phyloP scores from a whole-genome alignment of 805 yeast species.

The Candida odintsovae region DNA sequence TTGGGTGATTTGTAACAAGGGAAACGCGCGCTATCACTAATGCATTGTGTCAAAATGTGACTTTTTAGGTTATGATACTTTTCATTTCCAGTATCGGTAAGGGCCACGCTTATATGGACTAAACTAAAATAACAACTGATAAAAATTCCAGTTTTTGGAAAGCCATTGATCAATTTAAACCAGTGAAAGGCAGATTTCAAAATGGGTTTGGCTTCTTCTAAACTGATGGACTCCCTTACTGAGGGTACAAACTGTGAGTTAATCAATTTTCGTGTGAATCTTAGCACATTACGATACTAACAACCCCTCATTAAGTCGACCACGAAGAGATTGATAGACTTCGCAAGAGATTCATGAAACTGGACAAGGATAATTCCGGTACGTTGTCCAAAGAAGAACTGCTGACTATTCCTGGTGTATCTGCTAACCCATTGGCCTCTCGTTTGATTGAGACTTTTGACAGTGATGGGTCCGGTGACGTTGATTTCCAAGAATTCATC shows the following conservation, averaged over 20 bases:
- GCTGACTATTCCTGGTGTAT: slow-evolving; percentile 86
- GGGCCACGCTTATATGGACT: too few species aligned
- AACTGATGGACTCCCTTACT: slow-evolving; percentile 58
- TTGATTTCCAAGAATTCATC: slow-evolving; percentile 94
- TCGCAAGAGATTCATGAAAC: slow-evolving; percentile 88
- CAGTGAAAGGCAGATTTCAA: neutral
- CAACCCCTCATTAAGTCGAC: slow-evolving; percentile 50
- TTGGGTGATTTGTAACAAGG: too few species aligned
- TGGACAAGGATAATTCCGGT: slow-evolving; percentile 90
- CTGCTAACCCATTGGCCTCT: slow-evolving; percentile 82
- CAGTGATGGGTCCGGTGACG: slow-evolving; percentile 85
- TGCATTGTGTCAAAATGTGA: too few species aligned
- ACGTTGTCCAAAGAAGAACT: slow-evolving; percentile 89
- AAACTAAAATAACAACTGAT: neutral
- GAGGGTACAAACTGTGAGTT: slow-evolving; percentile 72
- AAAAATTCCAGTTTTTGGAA: neutral
- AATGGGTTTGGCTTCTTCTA: slow-evolving; percentile 58
- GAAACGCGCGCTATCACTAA: too few species aligned
- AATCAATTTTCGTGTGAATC: neutral
- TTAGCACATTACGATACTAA: neutral
- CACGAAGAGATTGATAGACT: slow-evolving; percentile 88
- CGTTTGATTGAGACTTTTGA: slow-evolving; percentile 94
- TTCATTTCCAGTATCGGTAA: too few species aligned
- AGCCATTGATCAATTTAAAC: neutral
- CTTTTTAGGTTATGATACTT: too few species aligned